Evolutionary conservation across 306 rosid genomes (phyloP).

Genomic region (Rosa persica): DNA sequence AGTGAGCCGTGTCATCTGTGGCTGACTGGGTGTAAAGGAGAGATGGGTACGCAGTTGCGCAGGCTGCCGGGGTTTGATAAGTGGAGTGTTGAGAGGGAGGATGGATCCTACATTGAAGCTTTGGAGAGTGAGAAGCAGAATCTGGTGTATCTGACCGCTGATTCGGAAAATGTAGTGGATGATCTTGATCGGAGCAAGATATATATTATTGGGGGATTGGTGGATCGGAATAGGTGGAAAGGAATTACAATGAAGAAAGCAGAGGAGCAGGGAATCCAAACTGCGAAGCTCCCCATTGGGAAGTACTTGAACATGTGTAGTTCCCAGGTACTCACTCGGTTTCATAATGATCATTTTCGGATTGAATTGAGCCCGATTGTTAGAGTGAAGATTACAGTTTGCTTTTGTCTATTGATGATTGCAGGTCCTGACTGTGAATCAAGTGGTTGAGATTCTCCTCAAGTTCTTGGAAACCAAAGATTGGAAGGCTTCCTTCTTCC

Average conservation of each 20-base stretch:
- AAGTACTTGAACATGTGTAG: slow-evolving; percentile 82
- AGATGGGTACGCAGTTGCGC: slow-evolving; percentile 59
- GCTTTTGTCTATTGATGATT: slow-evolving; percentile 14
- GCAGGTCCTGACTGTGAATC: slow-evolving; percentile 96
- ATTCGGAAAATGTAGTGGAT: slow-evolving; percentile 75
- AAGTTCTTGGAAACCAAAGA: slow-evolving; percentile 77
- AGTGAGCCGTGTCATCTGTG: slow-evolving; percentile 74
- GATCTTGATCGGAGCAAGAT: slow-evolving; percentile 74
- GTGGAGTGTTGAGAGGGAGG: slow-evolving; percentile 79
- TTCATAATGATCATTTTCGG: background rate
- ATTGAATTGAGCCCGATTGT: background rate
- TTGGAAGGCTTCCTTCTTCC: slow-evolving; percentile 77
- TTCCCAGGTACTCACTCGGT: slow-evolving; percentile 63
- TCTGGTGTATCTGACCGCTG: slow-evolving; percentile 85
- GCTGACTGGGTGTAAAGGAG: slow-evolving; percentile 86
- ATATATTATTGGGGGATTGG: slow-evolving; percentile 85
- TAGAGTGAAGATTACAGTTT: background rate
- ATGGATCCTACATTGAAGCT: slow-evolving; percentile 64
- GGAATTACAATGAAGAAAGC: slow-evolving; percentile 92
- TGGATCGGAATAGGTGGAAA: slow-evolving; percentile 91
- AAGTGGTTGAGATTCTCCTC: slow-evolving; percentile 65
- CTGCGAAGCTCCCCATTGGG: slow-evolving; percentile 84
- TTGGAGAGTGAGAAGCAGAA: slow-evolving; percentile 62
- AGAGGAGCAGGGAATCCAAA: slow-evolving; percentile 82
- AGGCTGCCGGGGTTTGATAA: slow-evolving; percentile 78